Percentiles rank a stretch among this genome's conserved stretches.
phyloP scores from a whole-genome alignment of 495 filamentous ascomycete genomes.

The Ramalina intermedia region DNA sequence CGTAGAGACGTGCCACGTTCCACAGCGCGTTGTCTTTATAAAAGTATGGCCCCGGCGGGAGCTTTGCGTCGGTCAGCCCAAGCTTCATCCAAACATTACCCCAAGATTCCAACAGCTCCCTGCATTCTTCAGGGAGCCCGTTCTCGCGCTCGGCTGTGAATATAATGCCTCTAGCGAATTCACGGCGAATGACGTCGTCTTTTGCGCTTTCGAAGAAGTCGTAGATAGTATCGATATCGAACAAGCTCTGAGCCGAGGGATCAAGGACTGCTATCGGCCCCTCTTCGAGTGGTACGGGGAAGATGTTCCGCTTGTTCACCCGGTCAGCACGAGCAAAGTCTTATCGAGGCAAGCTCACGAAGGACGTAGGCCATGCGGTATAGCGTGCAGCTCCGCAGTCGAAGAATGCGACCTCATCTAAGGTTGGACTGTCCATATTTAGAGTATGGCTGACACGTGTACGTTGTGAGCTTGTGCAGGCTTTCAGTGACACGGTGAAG shows the following conservation, averaged over 20 bases:
- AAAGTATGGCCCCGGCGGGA: conserved; percentile 1
- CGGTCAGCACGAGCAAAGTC: not conserved
- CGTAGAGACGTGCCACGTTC: conserved; percentile 1
- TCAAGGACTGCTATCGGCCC: not conserved
- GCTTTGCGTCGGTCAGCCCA: not conserved
- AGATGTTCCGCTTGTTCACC: not conserved
- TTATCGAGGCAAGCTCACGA: not conserved
- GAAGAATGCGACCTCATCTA: not conserved
- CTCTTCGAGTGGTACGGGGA: not conserved
- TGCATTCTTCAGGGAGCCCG: not conserved
- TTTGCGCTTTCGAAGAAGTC: not conserved
- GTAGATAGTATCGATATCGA: not conserved
- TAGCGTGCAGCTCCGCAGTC: not conserved
- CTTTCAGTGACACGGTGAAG: too few species aligned
- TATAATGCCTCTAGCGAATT: not conserved
- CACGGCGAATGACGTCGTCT: conserved; percentile 1
- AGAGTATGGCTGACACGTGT: too few species aligned
- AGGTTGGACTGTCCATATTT: too few species aligned
- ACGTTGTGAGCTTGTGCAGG: too few species aligned
- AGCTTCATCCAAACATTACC: not conserved
- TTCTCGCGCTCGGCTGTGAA: not conserved
- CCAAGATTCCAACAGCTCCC: not conserved
- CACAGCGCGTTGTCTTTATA: conserved; percentile 1
- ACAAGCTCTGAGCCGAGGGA: conserved; percentile 13
- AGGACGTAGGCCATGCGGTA: conserved; percentile 1